These are phyloP conservation scores for Phytophthora colocasiae DNA, from an alignment of 352 stramenopile species.

Conservation along the genomic window DNA sequence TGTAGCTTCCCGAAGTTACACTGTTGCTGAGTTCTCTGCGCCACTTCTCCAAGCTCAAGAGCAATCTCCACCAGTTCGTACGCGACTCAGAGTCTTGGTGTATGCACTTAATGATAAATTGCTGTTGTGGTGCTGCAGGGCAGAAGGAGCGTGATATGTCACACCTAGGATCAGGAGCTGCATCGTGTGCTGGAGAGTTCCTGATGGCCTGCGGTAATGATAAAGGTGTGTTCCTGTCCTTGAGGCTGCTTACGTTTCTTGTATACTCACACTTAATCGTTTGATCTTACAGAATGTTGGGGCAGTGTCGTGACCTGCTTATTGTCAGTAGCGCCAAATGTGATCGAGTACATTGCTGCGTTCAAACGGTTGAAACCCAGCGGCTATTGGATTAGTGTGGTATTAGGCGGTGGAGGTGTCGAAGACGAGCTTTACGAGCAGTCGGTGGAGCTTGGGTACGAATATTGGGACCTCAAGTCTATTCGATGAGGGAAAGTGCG, in stretches of 20 bases:
- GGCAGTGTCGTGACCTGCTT: conserved; percentile 98
- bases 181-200: conserved; percentile 96
- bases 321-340: conserved; percentile 97
- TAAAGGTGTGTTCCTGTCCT: conserved; percentile 47
- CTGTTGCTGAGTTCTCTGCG: conserved; percentile 68
- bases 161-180: conserved; percentile 92
- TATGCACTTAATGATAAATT: conserved; percentile 3
- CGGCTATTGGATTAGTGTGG: conserved; percentile 97
- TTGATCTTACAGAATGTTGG: conserved; percentile 86
- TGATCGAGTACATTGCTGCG: conserved; percentile 95
- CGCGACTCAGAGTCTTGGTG: conserved; percentile 68
- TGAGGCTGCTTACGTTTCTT: not conserved
- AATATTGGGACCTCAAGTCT: conserved; percentile 28
- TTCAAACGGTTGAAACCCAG: conserved; percentile 96
- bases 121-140: conserved; percentile 63
- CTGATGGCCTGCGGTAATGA: conserved; percentile 94
- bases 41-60: conserved; percentile 91
- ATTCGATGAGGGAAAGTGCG: too few species aligned
- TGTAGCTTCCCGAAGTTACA: conserved; percentile 63
- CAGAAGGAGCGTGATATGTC: conserved; percentile 93
- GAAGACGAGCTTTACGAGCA: conserved; percentile 90
- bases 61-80: conserved; percentile 92
- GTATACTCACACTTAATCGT: conserved; percentile 3
- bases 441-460: conserved; percentile 94
- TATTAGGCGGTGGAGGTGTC: conserved; percentile 79